Base-by-base conservation (phyloP, 768 basidiomycete species). In the Aureoboletus auriporus region DNA sequence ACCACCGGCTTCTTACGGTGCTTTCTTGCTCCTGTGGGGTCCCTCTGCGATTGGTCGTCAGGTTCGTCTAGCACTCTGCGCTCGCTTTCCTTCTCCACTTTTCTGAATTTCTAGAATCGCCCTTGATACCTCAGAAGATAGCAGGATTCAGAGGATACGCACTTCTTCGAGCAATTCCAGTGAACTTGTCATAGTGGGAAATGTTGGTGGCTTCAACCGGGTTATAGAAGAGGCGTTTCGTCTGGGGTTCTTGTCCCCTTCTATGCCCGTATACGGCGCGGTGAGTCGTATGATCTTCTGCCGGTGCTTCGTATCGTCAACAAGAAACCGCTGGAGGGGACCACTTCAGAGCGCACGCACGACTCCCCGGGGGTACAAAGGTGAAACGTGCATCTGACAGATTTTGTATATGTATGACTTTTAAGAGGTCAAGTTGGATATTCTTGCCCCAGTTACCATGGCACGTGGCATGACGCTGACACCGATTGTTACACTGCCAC, bases 41-140 rank as follows among this genome's bases (percentile, higher is more conserved):
- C 46, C 40, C 1, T 29, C 42, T 34, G 46, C 3, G 57, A 40
- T 8, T 44, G 34, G 17, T 60, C 59, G 12, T n/a, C 11, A 12
- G 51, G 51, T 38, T 70, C 70, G 46, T 69, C 68, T 45, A 67
- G 62, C 11, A 76, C 79, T 30, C 76, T 72, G 31, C 71, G 69
- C 55, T 78, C 78, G 59, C 71, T 80, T 55, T 78, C 79, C 50
- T 77, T 70, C 55, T 84, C 82, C 17, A 84, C 74, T 52, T 70
- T 71, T 52, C 70, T 74, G 62, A 84, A 83, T 50, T 77, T 79
- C 82, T 84, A 52, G 31, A 47, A 9, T 2, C 35, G 23, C 8
- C 8, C 30, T 46, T 17, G 28, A 37, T 26, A 46, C 8, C 33
- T 39, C 34, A 29, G 44, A 30, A 30, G 28, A 13, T 17, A 13